Conservation (phyloP, 2,329 filamentous ascomycete species). For the Aspergillus sp. region DNA sequence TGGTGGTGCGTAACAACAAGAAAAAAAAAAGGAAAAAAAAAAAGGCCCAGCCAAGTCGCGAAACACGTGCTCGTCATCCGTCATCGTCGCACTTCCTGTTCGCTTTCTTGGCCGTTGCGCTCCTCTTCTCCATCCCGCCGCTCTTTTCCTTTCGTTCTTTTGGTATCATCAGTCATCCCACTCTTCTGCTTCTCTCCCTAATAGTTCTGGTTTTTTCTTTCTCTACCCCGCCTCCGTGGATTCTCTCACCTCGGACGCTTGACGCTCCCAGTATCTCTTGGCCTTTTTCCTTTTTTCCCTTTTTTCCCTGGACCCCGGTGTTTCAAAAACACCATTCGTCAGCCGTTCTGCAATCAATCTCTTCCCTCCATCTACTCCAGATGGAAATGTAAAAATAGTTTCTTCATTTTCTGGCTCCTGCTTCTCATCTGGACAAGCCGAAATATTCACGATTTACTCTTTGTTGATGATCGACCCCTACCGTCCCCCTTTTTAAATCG, state of each 20-base stretch:
- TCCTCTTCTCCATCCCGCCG: neutral
- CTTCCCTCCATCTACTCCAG: neutral
- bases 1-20: too few relatives aligned
- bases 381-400: neutral
- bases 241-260: neutral
- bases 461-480: slow-evolving; percentile 15
- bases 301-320: neutral
- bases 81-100: slow-evolving; percentile 1
- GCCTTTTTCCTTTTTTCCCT: neutral
- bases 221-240: neutral
- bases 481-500: slow-evolving; percentile 16
- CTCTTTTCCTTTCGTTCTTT: neutral
- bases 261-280: neutral
- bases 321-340: neutral
- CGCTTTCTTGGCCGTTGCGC: slow-evolving; percentile 1
- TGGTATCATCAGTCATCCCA: neutral
- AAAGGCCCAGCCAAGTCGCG: neutral
- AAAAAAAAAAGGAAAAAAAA: neutral
- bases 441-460: neutral
- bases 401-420: neutral
- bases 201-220: neutral
- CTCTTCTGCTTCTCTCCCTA: neutral
- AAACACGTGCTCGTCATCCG: neutral
- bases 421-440: neutral
- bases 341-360: neutral